These are phyloP conservation scores for Mallotus repandus DNA, from an alignment of 441 rosid genomes.

Conservation along the genomic window DNA sequence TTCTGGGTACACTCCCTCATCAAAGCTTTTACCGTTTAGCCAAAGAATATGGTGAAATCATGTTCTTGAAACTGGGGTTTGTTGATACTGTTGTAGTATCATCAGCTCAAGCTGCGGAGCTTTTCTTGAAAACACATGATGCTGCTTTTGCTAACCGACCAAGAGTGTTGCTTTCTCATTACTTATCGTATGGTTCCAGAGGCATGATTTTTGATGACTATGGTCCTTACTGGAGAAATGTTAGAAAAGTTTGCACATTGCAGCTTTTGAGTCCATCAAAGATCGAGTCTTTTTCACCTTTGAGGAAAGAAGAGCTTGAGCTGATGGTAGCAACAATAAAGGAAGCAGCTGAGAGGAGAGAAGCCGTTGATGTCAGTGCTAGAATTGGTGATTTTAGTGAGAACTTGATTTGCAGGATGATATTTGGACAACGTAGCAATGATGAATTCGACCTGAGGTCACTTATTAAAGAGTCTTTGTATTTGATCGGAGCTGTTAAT, in stretches of 20 bases:
- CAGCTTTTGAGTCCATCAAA: conserved; percentile 28
- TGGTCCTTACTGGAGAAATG: conserved; percentile 38
- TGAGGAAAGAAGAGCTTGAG: conserved; percentile 29
- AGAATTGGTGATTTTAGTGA: conserved; percentile 15
- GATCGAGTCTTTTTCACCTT: conserved; percentile 19
- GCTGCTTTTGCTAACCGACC: conserved; percentile 34
- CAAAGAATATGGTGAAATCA: conserved; percentile 35
- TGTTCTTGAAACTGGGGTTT: conserved; percentile 31
- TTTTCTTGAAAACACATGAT: conserved; percentile 36
- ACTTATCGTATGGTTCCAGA: conserved; percentile 26
- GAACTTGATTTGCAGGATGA: conserved; percentile 29
- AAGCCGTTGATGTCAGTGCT: conserved; percentile 27
- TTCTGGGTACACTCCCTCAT: conserved; percentile 37
- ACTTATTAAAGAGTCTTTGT: conserved; percentile 18
- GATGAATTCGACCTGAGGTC: conserved; percentile 19
- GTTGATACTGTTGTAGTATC: conserved; percentile 32
- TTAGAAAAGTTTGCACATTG: background rate
- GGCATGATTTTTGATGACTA: conserved; percentile 27
- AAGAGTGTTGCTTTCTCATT: conserved; percentile 6
- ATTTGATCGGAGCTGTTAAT: conserved; percentile 27
- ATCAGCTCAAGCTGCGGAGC: conserved; percentile 30
- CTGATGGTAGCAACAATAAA: conserved; percentile 20
- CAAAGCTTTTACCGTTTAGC: conserved; percentile 28
- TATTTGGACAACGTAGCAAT: conserved; percentile 21
- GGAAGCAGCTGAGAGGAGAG: conserved; percentile 13